These are phyloP conservation scores for Acanthamoeba royreba DNA, from an alignment of 208 protist genomes.

Conservation along the genomic window DNA sequence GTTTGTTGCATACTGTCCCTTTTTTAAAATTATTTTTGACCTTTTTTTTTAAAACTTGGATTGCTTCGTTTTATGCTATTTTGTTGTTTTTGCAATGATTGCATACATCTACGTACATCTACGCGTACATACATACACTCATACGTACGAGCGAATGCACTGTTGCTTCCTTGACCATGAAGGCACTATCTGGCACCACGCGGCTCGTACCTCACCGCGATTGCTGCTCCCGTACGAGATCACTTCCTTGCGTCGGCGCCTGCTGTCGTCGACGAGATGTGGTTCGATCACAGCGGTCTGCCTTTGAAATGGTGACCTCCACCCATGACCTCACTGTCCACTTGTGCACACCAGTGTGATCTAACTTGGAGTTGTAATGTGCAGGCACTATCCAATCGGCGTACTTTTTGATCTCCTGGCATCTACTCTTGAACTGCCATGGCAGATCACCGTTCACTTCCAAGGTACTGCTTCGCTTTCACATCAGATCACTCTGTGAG, in stretches of 20 bases:
- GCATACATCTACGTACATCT: no score
- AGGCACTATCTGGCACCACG: not conserved
- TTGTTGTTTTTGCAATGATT: no score
- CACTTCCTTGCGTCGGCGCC: conserved; percentile 18
- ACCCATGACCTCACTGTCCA: not conserved
- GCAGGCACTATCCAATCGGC: conserved; percentile 24
- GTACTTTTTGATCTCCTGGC: conserved; percentile 23
- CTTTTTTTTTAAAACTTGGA: not conserved
- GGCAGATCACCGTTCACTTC: conserved; percentile 23
- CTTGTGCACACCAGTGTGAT: not conserved
- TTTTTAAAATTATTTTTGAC: not conserved
- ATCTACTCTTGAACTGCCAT: not conserved
- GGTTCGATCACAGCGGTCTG: not conserved
- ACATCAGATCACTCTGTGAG: not conserved
- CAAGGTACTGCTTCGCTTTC: not conserved
- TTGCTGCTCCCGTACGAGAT: not conserved
- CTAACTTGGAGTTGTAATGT: not conserved
- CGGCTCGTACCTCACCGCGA: not conserved
- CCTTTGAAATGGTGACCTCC: not conserved
- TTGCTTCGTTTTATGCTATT: not conserved
- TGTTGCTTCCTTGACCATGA: not conserved
- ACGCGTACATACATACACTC: no score
- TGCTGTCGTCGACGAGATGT: conserved; percentile 25
- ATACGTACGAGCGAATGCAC: no score
- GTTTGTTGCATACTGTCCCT: not conserved